These are phyloP conservation scores for Magnolia officinalis DNA, from an alignment of 164 flowering plant species.

Conservation along the genomic window DNA sequence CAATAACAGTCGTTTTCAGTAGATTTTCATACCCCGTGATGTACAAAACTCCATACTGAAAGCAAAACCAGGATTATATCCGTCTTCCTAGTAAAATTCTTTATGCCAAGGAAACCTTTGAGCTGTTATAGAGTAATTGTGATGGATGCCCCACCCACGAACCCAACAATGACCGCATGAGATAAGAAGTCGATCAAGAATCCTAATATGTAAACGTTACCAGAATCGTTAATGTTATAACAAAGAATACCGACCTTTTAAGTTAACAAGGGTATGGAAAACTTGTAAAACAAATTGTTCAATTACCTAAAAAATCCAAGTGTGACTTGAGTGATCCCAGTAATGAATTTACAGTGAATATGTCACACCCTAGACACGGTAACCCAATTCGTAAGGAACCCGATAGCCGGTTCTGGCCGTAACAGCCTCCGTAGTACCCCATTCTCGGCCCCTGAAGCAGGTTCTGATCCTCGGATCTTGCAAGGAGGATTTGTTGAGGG, in stretches of 20 bases:
- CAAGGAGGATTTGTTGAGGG: no score
- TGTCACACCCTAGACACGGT: no score
- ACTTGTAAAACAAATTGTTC: background rate
- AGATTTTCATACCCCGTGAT: no score
- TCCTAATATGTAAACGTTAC: constrained; percentile 53
- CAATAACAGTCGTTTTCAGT: no score
- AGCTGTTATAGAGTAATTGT: constrained; percentile 95
- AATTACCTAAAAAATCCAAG: constrained; percentile 72
- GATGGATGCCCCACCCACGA: constrained; percentile 96
- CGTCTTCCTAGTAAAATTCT: constrained; percentile 61
- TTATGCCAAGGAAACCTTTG: constrained; percentile 87
- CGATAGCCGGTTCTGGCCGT: no score
- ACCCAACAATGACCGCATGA: constrained; percentile 95
- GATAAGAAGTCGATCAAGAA: constrained; percentile 92
- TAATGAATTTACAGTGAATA: no score
- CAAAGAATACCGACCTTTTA: background rate
- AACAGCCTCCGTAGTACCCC: no score
- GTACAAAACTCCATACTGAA: constrained; percentile 48
- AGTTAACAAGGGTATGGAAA: background rate
- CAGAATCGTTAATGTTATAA: background rate
- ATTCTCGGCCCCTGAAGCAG: no score
- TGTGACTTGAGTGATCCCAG: no score
- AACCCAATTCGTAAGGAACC: no score
- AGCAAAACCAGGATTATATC: constrained; percentile 72
- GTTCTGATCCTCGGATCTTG: no score